phyloP scores from a whole-genome alignment of 495 filamentous ascomycete species.

The Aspergillus mulundensis region DNA sequence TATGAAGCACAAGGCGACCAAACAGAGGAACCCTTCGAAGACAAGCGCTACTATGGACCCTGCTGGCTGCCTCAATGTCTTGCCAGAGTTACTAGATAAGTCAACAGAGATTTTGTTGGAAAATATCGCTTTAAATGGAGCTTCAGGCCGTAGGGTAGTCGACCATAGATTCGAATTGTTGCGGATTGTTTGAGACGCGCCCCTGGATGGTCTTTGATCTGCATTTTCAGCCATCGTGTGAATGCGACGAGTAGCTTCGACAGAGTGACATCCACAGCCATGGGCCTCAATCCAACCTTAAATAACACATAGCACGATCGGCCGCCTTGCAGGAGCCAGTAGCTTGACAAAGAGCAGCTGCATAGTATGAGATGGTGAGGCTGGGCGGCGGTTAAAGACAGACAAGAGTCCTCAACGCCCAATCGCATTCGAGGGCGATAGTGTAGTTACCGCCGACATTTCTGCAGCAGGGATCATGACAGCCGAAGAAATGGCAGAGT shows the following conservation, averaged over 20 bases:
- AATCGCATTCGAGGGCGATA: background rate
- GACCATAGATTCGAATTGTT: too few relatives aligned
- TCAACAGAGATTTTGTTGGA: background rate
- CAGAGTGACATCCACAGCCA: too few relatives aligned
- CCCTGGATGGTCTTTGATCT: too few relatives aligned
- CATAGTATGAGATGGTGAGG: too few relatives aligned
- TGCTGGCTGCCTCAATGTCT: slow-evolving; percentile 4
- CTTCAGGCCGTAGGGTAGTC: background rate
- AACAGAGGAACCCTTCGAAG: slow-evolving; percentile 3
- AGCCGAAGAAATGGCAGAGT: background rate
- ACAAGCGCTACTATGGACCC: slow-evolving; percentile 8
- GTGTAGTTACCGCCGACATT: background rate
- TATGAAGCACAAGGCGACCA: slow-evolving; percentile 12
- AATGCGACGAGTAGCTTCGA: too few relatives aligned
- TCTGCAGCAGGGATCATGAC: background rate
- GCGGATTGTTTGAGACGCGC: too few relatives aligned
- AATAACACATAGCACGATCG: background rate
- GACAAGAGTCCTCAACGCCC: background rate
- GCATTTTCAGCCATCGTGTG: too few relatives aligned
- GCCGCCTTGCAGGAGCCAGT: too few relatives aligned
- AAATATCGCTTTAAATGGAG: background rate
- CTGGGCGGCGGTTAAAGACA: slow-evolving; percentile 9
- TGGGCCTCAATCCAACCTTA: too few relatives aligned
- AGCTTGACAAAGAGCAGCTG: too few relatives aligned
- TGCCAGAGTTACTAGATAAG: background rate